Conservation (phyloP, 2,329 filamentous ascomycete genomes). For the Colletotrichum shisoi region DNA sequence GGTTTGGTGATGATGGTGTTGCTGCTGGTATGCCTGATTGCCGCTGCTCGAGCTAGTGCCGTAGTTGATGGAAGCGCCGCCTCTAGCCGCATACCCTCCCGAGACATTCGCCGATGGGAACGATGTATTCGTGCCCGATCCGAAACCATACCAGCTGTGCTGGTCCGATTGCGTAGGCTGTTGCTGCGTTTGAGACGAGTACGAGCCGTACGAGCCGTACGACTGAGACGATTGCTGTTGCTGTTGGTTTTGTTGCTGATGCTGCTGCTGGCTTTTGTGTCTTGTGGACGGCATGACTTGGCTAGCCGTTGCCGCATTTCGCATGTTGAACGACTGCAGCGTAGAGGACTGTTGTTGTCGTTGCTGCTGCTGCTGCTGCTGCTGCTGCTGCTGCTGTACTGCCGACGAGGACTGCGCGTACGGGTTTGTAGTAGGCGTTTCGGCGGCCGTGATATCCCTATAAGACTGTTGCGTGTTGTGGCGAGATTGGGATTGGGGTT, state of each 20-base stretch:
- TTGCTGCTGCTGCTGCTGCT: no score
- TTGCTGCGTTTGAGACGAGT: constrained; percentile 26
- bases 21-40: constrained; percentile 32
- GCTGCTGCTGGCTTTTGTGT: constrained; percentile 25
- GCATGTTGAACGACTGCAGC: constrained; percentile 43
- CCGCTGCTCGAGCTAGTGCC: constrained; percentile 6
- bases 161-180: constrained; percentile 27
- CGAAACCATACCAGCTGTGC: constrained; percentile 36
- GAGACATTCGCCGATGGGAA: constrained; percentile 21
- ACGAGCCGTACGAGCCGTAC: constrained; percentile 14
- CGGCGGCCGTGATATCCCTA: not conserved
- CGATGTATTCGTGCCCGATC: constrained; percentile 8
- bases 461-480: constrained; percentile 9
- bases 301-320: constrained; percentile 17
- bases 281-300: constrained; percentile 7
- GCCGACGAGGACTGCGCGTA: constrained; percentile 34
- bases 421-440: constrained; percentile 2
- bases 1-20: constrained; percentile 31
- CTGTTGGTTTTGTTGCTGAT: constrained; percentile 8
- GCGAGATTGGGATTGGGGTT: constrained; percentile 10
- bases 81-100: constrained; percentile 22
- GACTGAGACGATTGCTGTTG: constrained; percentile 14
- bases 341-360: constrained; percentile 44
- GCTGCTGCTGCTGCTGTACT: constrained; percentile 43
- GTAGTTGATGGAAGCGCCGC: constrained; percentile 13